A percentile compares a stretch with the other conserved stretches of the same genome.
Conservation (phyloP, 2,329 filamentous ascomycete genomes). For the Colletotrichum costaricense region DNA sequence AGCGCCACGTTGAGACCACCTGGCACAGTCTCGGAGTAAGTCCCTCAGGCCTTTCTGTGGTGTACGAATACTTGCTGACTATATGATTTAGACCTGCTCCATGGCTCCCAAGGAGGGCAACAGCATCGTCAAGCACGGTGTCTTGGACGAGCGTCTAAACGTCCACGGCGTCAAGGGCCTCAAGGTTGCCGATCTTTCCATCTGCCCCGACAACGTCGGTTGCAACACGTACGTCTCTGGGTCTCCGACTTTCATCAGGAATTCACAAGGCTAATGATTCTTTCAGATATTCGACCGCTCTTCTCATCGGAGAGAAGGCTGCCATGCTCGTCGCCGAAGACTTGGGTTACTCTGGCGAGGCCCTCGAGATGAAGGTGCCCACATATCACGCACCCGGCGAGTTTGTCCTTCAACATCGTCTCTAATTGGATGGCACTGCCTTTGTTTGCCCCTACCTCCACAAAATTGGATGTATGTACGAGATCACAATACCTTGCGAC, state of each 20-base stretch:
- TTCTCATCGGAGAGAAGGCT: constrained; percentile 82
- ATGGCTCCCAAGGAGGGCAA: constrained; percentile 84
- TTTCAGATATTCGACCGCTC: constrained; percentile 72
- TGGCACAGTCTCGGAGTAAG: constrained; percentile 72
- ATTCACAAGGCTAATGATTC: constrained; percentile 27
- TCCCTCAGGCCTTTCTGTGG: background rate
- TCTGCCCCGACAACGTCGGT: constrained; percentile 83
- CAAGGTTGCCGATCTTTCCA: constrained; percentile 81
- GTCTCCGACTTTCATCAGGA: background rate
- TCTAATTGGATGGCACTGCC: constrained; percentile 43
- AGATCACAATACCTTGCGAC: constrained; percentile 10
- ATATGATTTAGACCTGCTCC: constrained; percentile 68
- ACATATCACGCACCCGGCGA: constrained; percentile 69
- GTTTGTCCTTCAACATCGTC: constrained; percentile 49
- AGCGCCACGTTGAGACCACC: constrained; percentile 80
- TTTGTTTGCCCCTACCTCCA: constrained; percentile 6
- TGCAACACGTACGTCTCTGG: constrained; percentile 67
- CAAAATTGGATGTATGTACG: constrained; percentile 1
- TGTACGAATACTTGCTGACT: background rate
- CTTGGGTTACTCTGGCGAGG: constrained; percentile 77
- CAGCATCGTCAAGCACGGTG: constrained; percentile 83
- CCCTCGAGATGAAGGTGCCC: constrained; percentile 81
- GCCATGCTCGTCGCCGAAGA: constrained; percentile 78
- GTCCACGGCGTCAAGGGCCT: constrained; percentile 82
- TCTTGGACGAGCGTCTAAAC: constrained; percentile 81